phyloP scores from a whole-genome alignment of 129 eudicot genomes.

The Smallanthus sonchifolius region DNA sequence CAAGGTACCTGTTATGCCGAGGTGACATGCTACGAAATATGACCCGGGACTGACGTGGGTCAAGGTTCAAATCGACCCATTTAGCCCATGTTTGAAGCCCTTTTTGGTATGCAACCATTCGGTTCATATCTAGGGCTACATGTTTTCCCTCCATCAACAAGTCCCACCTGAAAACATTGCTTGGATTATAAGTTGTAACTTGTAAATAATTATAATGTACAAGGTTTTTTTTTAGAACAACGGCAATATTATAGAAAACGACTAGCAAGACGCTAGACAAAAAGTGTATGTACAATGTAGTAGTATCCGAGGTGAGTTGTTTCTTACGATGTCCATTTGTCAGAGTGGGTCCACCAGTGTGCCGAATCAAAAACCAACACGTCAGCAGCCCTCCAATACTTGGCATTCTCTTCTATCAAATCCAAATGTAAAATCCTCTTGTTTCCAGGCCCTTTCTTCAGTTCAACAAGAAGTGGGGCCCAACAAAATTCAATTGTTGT shows the following conservation, averaged over 20 bases:
- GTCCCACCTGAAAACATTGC: constrained; percentile 60
- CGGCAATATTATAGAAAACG: too few species aligned
- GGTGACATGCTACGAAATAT: constrained; percentile 91
- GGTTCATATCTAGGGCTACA: constrained; percentile 47
- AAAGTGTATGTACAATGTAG: background rate
- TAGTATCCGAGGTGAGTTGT: background rate
- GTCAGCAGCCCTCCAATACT: constrained; percentile 81
- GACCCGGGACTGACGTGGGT: constrained; percentile 68
- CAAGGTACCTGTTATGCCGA: constrained; percentile 66
- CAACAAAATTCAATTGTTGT: constrained; percentile 75
- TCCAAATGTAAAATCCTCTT: constrained; percentile 78
- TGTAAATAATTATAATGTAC: background rate
- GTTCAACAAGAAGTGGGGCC: constrained; percentile 87
- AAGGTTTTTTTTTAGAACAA: background rate
- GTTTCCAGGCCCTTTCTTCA: constrained; percentile 47
- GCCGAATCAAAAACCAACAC: constrained; percentile 90
- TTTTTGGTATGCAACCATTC: constrained; percentile 73
- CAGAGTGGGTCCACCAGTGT: constrained; percentile 93
- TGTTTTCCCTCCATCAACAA: constrained; percentile 67
- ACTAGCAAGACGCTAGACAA: too few species aligned
- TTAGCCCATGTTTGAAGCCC: constrained; percentile 83
- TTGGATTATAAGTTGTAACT: background rate
- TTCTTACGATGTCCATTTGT: constrained; percentile 62
- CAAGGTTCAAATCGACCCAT: constrained; percentile 77
- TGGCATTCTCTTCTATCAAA: constrained; percentile 80